A percentile compares a stretch with the other conserved stretches of the same genome.
Conservation (phyloP, 257 asterid species). For the Primulina tabacum region DNA sequence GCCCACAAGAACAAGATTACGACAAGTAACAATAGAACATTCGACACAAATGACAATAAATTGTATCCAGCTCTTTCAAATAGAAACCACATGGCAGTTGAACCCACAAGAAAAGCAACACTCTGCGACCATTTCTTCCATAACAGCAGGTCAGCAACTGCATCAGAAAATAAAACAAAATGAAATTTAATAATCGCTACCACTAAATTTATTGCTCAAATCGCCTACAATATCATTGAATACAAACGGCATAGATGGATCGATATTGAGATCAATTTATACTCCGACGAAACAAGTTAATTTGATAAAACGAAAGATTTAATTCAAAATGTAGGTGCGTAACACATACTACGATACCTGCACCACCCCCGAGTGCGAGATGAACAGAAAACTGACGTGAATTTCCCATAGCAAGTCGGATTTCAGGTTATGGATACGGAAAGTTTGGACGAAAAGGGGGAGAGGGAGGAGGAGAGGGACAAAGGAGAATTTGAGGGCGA, state of each 20-base stretch:
- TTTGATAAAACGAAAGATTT: background rate
- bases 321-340: background rate
- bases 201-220: background rate
- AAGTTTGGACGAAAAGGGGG: background rate
- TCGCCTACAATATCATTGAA: background rate
- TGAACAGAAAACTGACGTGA: conserved; percentile 46
- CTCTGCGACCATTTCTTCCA: conserved; percentile 71
- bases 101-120: conserved; percentile 48
- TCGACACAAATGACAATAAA: conserved; percentile 64
- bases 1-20: conserved; percentile 88
- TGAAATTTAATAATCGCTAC: background rate
- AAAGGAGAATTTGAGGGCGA: conserved; percentile 33
- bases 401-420: conserved; percentile 62
- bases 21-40: conserved; percentile 70
- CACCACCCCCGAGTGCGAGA: conserved; percentile 68
- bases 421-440: conserved; percentile 25
- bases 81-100: conserved; percentile 78
- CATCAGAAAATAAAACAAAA: conserved; percentile 16
- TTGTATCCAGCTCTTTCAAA: conserved; percentile 89
- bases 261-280: conserved; percentile 10
- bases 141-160: conserved; percentile 84
- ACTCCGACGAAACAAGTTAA: background rate
- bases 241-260: conserved; percentile 1
- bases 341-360: conserved; percentile 37
- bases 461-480: conserved; percentile 26